A percentile compares a stretch with the other conserved stretches of the same genome.
Conservation (phyloP, 768 basidiomycete species). For the Austroboletus eburneus region DNA sequence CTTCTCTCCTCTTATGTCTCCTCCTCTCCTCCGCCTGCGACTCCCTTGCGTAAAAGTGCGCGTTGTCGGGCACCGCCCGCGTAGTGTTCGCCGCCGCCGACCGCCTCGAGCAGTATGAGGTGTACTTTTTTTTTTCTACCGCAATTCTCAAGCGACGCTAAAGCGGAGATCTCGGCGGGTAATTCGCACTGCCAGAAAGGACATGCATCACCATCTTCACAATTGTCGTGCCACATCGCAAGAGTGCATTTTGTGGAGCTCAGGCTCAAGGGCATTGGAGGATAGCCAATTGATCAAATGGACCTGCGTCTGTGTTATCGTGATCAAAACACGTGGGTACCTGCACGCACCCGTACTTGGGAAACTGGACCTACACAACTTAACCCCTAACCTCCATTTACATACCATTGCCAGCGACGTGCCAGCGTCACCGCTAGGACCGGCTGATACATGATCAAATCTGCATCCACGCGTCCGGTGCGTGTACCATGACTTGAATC, state of each 20-base stretch:
- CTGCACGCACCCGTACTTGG: conserved; percentile 11
- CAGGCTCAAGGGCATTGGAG: conserved; percentile 20
- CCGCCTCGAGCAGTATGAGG: conserved; percentile 5
- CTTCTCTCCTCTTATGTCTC: conserved; percentile 20
- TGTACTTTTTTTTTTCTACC: not conserved
- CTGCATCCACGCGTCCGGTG: conserved; percentile 6
- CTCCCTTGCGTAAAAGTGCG: conserved; percentile 28
- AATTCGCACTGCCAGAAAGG: not conserved
- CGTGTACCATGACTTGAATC: conserved; percentile 4
- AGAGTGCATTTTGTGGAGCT: conserved; percentile 6
- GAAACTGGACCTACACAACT: not conserved
- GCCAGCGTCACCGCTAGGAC: conserved; percentile 6
- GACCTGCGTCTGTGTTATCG: conserved; percentile 7
- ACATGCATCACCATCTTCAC: not conserved
- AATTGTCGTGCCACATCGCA: not conserved
- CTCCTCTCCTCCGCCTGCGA: conserved; percentile 10
- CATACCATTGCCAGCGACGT: conserved; percentile 5
- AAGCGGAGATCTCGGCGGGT: not conserved
- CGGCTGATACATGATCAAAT: conserved; percentile 3
- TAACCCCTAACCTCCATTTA: conserved; percentile 12
- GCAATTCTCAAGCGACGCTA: conserved; percentile 6
- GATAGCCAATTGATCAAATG: conserved; percentile 7
- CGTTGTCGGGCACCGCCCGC: conserved; percentile 10
- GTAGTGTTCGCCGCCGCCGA: conserved; percentile 2
- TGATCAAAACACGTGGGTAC: conserved; percentile 19